phyloP scores from a whole-genome alignment of 169 alveolate genomes.

The Plasmodium vivax region DNA sequence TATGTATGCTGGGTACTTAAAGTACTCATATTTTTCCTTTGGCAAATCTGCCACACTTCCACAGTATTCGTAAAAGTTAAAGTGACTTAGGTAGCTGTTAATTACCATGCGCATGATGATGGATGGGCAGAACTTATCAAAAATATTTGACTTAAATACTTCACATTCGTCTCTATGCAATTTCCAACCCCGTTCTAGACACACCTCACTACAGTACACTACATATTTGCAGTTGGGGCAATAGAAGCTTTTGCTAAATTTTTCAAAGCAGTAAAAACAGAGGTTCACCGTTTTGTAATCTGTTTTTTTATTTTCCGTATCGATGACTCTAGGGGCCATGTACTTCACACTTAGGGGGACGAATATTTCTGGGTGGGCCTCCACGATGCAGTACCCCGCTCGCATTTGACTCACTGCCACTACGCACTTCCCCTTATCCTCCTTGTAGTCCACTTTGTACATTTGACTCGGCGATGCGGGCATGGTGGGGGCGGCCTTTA shows the following conservation, averaged over 20 bases:
- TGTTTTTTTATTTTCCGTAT: conserved; percentile 21
- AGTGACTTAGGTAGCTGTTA: conserved; percentile 43
- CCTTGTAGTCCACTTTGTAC: conserved; percentile 53
- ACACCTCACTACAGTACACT: conserved; percentile 54
- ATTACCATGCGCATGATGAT: conserved; percentile 64
- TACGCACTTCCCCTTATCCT: conserved; percentile 57
- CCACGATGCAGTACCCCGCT: conserved; percentile 60
- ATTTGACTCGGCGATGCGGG: not conserved
- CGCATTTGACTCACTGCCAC: conserved; percentile 44
- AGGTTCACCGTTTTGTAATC: conserved; percentile 33
- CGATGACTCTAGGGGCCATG: conserved; percentile 60
- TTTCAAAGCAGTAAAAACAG: conserved; percentile 65
- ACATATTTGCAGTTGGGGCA: conserved; percentile 71
- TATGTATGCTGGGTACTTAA: conserved; percentile 67
- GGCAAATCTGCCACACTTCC: conserved; percentile 32
- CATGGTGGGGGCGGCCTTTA: not conserved
- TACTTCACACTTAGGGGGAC: conserved; percentile 52
- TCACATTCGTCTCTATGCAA: conserved; percentile 74
- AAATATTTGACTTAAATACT: conserved; percentile 31
- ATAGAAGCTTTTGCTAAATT: conserved; percentile 39
- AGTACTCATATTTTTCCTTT: conserved; percentile 62
- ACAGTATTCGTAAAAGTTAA: conserved; percentile 66
- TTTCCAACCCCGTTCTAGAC: conserved; percentile 58
- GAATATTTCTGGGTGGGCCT: conserved; percentile 55
- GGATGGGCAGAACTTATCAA: conserved; percentile 64